phyloP scores from a whole-genome alignment of 208 protist genomes.

The Leptomonas seymouri region DNA sequence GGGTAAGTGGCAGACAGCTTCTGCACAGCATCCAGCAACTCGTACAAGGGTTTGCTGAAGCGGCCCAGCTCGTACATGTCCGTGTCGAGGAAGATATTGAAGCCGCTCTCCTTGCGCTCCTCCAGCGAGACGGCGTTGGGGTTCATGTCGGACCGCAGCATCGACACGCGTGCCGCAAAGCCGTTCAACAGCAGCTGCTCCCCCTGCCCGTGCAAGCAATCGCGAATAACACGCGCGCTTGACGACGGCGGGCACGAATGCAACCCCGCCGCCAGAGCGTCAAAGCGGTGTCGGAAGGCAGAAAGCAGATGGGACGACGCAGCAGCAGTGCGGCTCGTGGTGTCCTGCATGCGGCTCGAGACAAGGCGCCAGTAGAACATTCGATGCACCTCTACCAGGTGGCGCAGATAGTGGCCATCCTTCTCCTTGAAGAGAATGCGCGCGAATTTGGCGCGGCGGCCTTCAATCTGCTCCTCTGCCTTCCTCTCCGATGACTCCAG shows the following conservation, averaged over 20 bases:
- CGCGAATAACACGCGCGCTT: background rate
- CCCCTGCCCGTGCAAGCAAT: constrained; percentile 18
- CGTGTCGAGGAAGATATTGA: constrained; percentile 93
- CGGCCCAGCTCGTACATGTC: constrained; percentile 80
- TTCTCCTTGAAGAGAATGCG: constrained; percentile 78
- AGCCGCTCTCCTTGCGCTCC: constrained; percentile 55
- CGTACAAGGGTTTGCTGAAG: constrained; percentile 69
- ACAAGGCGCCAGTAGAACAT: constrained; percentile 74
- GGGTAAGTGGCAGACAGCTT: constrained; percentile 86
- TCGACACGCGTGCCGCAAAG: constrained; percentile 63
- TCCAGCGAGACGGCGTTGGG: constrained; percentile 37
- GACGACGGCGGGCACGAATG: constrained; percentile 26
- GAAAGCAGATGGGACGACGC: constrained; percentile 30
- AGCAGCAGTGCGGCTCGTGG: background rate
- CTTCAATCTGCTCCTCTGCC: constrained; percentile 31
- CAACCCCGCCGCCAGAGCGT: constrained; percentile 64
- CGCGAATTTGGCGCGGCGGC: constrained; percentile 62
- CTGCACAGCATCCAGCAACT: constrained; percentile 60
- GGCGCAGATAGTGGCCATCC: constrained; percentile 69
- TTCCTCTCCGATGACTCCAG: constrained; percentile 27
- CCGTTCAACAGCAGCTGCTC: constrained; percentile 81
- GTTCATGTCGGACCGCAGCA: constrained; percentile 44
- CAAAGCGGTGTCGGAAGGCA: constrained; percentile 70
- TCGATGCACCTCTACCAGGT: constrained; percentile 69
- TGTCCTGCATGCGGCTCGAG: constrained; percentile 30